Conservation (phyloP, 306 rosid species). For the Cicer arietinum region DNA sequence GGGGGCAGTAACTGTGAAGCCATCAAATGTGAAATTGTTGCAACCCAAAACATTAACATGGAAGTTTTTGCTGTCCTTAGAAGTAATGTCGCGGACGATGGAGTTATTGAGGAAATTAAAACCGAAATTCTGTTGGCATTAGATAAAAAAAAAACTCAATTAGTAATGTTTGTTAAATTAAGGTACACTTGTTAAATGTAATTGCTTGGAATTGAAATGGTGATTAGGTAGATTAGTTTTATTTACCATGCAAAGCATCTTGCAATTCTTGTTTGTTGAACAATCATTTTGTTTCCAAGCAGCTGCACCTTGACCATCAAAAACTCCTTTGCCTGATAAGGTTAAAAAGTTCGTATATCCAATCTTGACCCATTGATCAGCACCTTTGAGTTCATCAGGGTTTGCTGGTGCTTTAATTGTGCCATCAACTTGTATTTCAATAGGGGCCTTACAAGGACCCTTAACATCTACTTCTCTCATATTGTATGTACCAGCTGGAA, state of each 20-base stretch:
- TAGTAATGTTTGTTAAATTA: background rate
- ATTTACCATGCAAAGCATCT: conserved; percentile 7
- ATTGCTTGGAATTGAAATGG: background rate
- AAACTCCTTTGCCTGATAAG: conserved; percentile 29
- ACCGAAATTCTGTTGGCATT: conserved; percentile 25
- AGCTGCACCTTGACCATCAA: conserved; percentile 34
- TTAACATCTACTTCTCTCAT: background rate
- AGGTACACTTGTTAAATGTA: background rate
- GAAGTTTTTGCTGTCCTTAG: conserved; percentile 38
- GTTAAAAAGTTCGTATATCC: background rate
- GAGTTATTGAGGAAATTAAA: conserved; percentile 5
- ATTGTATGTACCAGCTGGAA: conserved; percentile 9
- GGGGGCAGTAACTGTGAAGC: conserved; percentile 27
- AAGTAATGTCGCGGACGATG: background rate
- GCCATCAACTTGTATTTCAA: conserved; percentile 34
- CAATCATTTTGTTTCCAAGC: conserved; percentile 25
- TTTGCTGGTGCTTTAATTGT: conserved; percentile 26
- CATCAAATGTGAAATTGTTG: conserved; percentile 38
- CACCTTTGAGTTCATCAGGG: background rate
- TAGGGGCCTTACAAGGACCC: conserved; percentile 40
- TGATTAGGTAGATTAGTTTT: background rate
- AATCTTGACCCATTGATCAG: conserved; percentile 17
- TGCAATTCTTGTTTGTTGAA: background rate
- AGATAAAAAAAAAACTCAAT: background rate
- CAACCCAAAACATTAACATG: conserved; percentile 30